phyloP scores from a whole-genome alignment of 805 yeast species.

The Spathaspora boniae region DNA sequence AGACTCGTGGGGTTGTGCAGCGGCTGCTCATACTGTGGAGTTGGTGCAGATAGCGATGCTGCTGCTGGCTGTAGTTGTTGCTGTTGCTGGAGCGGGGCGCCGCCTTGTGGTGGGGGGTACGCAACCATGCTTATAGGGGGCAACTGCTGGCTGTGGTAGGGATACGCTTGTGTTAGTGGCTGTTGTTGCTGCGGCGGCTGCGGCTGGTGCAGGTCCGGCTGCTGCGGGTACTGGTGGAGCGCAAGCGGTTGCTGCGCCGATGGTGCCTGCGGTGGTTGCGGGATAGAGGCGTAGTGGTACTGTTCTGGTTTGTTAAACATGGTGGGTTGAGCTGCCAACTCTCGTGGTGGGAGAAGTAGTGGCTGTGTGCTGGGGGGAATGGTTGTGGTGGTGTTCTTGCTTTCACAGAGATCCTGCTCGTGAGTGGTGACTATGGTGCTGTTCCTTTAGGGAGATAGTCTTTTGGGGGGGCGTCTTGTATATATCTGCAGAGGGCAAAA shows the following conservation, averaged over 20 bases:
- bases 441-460: too few relatives aligned
- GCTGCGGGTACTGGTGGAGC: constrained; percentile 7
- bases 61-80: constrained; percentile 4
- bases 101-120: not conserved
- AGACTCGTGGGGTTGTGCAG: not conserved
- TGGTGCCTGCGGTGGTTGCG: not conserved
- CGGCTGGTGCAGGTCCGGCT: constrained; percentile 1
- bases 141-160: constrained; percentile 3
- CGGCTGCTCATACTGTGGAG: not conserved
- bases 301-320: not conserved
- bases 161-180: constrained; percentile 1
- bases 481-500: too few relatives aligned
- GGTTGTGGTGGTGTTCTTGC: too few relatives aligned
- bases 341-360: too few relatives aligned
- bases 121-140: constrained; percentile 4
- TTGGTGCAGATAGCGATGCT: not conserved
- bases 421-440: too few relatives aligned
- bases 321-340: not conserved
- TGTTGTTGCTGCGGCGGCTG: constrained; percentile 6
- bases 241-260: not conserved
- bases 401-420: too few relatives aligned
- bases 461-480: too few relatives aligned
- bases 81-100: constrained; percentile 1
- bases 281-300: not conserved
- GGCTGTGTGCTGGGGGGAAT: too few relatives aligned